Base-by-base conservation (phyloP, 2,329 filamentous ascomycete genomes). In the Curvularia sp. region DNA sequence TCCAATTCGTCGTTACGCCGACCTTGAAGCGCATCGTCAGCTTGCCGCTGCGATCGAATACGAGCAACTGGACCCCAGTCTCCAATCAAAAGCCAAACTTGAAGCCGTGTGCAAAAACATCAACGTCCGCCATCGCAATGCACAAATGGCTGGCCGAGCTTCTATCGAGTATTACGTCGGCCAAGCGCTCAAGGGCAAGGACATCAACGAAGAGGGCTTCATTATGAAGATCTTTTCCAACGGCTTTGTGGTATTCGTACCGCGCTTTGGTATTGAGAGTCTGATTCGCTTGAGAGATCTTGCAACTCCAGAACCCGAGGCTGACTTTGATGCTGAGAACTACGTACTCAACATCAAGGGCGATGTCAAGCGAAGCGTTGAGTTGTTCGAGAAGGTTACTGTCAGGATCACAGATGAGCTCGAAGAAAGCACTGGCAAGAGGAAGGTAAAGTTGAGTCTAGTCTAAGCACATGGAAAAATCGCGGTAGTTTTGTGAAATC, bases 121-220 rank as follows among this genome's bases (percentile, higher is more conserved):
- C 85, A 99, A 99, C 78, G 89, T 95, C 57, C 89, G 95, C 7
- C 95, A 99, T 78, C 92, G 95, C 73, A 99, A 99, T 78, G 95
- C 95, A 31, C 95, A 99, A 79, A 89, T 96, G 79, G 95, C 95
- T 2, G 94, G 94, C 35, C 88, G 95, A 59, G 94, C 95, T 26
- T 95, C 90, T 68, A 93, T 99, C 63, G 93, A 97, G 69, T 99
- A 98, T 81, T 99, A 98, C 75, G 95, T 99, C 49, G 95, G 95
- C 0, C 95, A 99, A 80, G 93, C 94, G 12, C 88, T 99, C 55
- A 95, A 95, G 80, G 92, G 86, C 9, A 82, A 86, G 53, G 82
- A 86, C 15, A 80, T 88, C 7, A 89, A 93, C 69, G 93, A 97
- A 77, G 93, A 97, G 57, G 95, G 92, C 3, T 98, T 97, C 76